Percentiles rank a stretch among this genome's conserved stretches.
Evolutionary conservation across 2,329 filamentous ascomycete species (phyloP).

Genomic region (Colletotrichum sp.): DNA sequence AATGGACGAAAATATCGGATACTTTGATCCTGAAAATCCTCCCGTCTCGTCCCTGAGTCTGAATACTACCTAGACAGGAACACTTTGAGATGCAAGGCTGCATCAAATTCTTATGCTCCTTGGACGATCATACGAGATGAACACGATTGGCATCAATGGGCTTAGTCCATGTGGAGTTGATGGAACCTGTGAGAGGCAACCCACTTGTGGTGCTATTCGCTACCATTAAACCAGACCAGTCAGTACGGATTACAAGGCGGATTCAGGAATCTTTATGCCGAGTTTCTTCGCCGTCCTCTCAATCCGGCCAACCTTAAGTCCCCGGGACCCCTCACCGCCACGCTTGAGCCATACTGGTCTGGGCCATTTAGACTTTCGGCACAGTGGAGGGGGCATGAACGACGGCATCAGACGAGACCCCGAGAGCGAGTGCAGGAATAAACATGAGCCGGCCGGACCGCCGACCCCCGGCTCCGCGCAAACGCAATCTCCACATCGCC

Average conservation of each 20-base stretch:
- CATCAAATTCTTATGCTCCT: neutral
- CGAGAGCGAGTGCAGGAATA: neutral
- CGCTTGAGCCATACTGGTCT: neutral
- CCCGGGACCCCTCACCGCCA: neutral
- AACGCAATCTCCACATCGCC: neutral
- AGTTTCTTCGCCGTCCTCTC: neutral
- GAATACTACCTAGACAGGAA: neutral
- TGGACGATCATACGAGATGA: neutral
- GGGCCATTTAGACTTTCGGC: neutral
- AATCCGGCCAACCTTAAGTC: neutral
- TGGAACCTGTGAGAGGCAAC: neutral
- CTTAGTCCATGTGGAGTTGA: neutral
- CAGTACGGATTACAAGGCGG: neutral
- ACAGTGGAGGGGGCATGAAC: slow-evolving; percentile 13
- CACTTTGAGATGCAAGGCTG: neutral
- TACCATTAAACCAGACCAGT: neutral
- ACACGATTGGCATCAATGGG: neutral
- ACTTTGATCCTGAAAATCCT: neutral
- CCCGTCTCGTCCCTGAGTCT: neutral
- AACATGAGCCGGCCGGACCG: neutral
- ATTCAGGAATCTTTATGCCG: neutral
- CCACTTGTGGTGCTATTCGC: neutral
- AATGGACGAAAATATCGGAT: neutral
- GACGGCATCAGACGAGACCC: neutral
- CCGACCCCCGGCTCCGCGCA: neutral